Base-by-base conservation (phyloP, 495 filamentous ascomycete species). In the Penicillium pulvis region DNA sequence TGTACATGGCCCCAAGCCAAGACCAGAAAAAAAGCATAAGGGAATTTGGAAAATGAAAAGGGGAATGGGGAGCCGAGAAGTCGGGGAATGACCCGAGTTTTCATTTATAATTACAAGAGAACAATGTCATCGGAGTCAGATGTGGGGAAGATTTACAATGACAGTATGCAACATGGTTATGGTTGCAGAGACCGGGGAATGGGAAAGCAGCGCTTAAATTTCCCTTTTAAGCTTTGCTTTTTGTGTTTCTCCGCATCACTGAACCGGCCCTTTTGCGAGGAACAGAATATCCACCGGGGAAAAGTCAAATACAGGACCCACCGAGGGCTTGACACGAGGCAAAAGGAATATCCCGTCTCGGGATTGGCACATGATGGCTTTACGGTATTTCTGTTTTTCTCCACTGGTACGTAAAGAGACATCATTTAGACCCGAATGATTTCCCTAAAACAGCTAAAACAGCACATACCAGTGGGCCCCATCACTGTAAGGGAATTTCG, bases 241-340 rank as follows among this genome's bases (percentile, higher is more conserved):
- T 36, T 41, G 26, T 20, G 28, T 23, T 51, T 57, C 48, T 56
- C 58, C 58, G 47, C 58, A 60, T 31, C 42, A 44, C 44, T 42
- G 12, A 36, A 36, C 12, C 10, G 10, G 12, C 33, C 33, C 33
- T 12, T 4, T 36, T 11, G 9, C 33, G 12, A 14, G 33, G 33
- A 36, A 41, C 11, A 14, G 42, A 47, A 56, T 56, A 61, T 52
- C 55, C 62, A 56, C 58, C 63, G 63, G 58, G 35, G 51, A 65
- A 55, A 61, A 59, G 41, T 53, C 55, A 53, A 51, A 24, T 8
- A 54, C 30, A 12, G 54, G 55, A 30, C 46, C 53, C 63, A 59
- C 59, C 26, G 10, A 23, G 20, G 20, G 20, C 39, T 45, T 45
- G 24, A 43, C 20, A 43, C 52, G 23, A 43, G 36, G 41, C 52